These are phyloP conservation scores for Pythium vanterpoolii DNA, from an alignment of 352 stramenopile species.

Conservation along the genomic window DNA sequence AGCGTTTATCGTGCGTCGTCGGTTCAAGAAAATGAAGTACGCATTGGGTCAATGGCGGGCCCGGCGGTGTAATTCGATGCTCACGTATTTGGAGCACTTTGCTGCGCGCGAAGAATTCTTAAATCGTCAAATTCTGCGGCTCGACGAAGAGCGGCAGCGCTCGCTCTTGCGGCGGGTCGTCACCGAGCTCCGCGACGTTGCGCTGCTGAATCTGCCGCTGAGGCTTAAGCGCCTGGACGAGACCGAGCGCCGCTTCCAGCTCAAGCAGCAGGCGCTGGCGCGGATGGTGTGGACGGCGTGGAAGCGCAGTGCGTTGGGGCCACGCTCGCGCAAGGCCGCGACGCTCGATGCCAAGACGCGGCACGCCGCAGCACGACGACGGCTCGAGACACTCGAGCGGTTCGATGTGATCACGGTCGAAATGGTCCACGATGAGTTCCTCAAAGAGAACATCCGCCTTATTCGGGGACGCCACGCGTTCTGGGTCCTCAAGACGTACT, in stretches of 20 bases:
- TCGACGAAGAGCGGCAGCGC: conserved; percentile 38
- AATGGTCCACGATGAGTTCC: conserved; percentile 78
- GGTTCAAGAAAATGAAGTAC: conserved; percentile 37
- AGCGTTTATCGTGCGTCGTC: conserved; percentile 45
- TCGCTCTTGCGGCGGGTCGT: conserved; percentile 45
- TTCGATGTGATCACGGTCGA: conserved; percentile 71
- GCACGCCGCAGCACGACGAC: conserved; percentile 43
- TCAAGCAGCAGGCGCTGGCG: conserved; percentile 41
- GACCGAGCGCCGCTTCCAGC: conserved; percentile 43
- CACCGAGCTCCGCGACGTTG: conserved; percentile 62
- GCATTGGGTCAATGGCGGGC: conserved; percentile 54
- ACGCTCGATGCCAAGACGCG: conserved; percentile 38
- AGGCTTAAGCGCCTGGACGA: conserved; percentile 50
- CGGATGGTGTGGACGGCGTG: conserved; percentile 41
- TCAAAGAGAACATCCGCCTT: conserved; percentile 71
- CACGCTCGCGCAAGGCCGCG: conserved; percentile 54
- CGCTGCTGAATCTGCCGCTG: conserved; percentile 65
- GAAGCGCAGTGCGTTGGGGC: conserved; percentile 51
- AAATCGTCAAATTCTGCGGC: conserved; percentile 39
- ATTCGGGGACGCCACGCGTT: conserved; percentile 33
- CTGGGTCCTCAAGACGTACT: conserved; percentile 48
- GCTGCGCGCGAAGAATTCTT: conserved; percentile 62
- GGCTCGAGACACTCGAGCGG: conserved; percentile 52
- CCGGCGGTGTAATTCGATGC: conserved; percentile 33
- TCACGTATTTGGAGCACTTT: conserved; percentile 64